Conservation (phyloP, 2,329 filamentous ascomycete species). For the Parastagonospora avenae region DNA sequence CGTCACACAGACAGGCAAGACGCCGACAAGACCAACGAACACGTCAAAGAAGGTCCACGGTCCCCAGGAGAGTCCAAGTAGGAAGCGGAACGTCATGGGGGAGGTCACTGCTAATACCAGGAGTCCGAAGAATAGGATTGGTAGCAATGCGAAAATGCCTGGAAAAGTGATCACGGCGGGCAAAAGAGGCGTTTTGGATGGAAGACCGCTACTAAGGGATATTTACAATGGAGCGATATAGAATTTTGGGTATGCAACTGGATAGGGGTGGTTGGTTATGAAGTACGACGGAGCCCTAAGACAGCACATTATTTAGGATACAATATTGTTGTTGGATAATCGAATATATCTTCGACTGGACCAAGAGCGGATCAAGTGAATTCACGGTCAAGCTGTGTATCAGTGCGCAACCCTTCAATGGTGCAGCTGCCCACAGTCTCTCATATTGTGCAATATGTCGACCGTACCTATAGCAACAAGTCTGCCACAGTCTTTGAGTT, state of each 20-base stretch:
- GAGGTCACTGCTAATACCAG: conserved; percentile 30
- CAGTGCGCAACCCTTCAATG: too few relatives aligned
- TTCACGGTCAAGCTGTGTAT: too few relatives aligned
- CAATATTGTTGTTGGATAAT: too few relatives aligned
- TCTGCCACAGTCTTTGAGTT: too few relatives aligned
- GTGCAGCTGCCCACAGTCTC: too few relatives aligned
- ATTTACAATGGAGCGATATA: conserved; percentile 67
- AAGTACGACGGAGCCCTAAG: too few relatives aligned
- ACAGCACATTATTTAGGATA: too few relatives aligned
- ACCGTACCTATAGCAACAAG: too few relatives aligned
- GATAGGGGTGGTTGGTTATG: too few relatives aligned
- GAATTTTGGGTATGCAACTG: not conserved
- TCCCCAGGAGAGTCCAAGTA: conserved; percentile 28
- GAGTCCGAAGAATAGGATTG: conserved; percentile 23
- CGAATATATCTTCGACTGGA: too few relatives aligned
- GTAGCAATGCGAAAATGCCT: conserved; percentile 51
- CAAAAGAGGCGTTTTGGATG: conserved; percentile 63
- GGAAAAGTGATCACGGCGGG: conserved; percentile 65
- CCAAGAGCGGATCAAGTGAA: too few relatives aligned
- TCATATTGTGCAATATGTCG: too few relatives aligned
- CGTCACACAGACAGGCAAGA: conserved; percentile 44
- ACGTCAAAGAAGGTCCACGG: not conserved
- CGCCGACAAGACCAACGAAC: conserved; percentile 5
- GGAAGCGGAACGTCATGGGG: conserved; percentile 35
- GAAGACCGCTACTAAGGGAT: conserved; percentile 72